A percentile compares a stretch with the other conserved stretches of the same genome.
Evolutionary conservation across 108 stramenopile genomes (phyloP).

Genomic region (Discostella pseudostelligera): DNA sequence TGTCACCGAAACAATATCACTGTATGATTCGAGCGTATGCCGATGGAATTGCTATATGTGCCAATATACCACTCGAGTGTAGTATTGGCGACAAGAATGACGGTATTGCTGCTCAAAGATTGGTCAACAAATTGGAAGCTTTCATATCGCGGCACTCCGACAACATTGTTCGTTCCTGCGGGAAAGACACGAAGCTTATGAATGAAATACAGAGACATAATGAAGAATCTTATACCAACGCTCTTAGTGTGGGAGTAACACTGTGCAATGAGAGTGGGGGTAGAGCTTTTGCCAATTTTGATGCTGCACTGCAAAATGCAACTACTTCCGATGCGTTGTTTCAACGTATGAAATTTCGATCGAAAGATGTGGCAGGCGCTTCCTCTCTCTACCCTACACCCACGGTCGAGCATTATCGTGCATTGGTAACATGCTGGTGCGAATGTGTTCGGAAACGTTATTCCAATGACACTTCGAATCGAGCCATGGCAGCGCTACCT

Average conservation of each 20-base stretch:
- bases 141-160: conserved; percentile 15
- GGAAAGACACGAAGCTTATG: conserved; percentile 8
- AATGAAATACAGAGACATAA: conserved; percentile 26
- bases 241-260: conserved; percentile 16
- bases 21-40: conserved; percentile 24
- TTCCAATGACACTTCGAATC: conserved; percentile 19
- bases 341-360: conserved; percentile 22
- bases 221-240: conserved; percentile 27
- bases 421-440: conserved; percentile 19
- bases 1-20: conserved; percentile 16
- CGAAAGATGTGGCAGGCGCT: background rate
- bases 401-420: conserved; percentile 31
- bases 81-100: background rate
- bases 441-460: conserved; percentile 33
- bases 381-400: conserved; percentile 33
- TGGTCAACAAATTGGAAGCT: conserved; percentile 30
- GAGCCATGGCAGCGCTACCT: conserved; percentile 11
- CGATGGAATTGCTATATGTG: conserved; percentile 29
- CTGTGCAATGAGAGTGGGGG: background rate
- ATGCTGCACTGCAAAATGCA: conserved; percentile 25
- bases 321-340: conserved; percentile 26
- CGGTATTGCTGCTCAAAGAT: conserved; percentile 4
- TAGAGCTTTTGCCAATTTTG: conserved; percentile 19
- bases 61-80: conserved; percentile 12
- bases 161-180: conserved; percentile 17